Percentiles rank a stretch among this genome's conserved stretches.
Conservation (phyloP, 768 basidiomycete species). For the Bullera alba region DNA sequence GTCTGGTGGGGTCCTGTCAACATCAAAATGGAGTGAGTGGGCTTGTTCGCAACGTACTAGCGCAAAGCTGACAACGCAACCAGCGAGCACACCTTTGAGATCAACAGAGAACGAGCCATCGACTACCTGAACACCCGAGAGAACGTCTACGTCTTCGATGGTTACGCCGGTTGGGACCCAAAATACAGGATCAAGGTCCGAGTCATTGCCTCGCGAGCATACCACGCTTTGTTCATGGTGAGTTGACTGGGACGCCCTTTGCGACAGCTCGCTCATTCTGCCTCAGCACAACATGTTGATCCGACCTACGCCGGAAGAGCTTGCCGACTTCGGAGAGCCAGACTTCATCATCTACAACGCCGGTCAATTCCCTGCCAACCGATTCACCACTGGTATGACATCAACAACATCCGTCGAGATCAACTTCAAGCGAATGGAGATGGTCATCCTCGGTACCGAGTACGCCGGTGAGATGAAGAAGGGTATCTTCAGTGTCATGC, state of each 20-base stretch:
- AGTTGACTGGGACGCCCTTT: no score
- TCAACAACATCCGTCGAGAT: constrained; percentile 98
- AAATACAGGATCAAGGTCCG: constrained; percentile 99
- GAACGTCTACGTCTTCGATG: constrained; percentile 96
- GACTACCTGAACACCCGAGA: constrained; percentile 98
- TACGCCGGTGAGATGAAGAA: constrained; percentile 99
- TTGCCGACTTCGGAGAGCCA: constrained; percentile 89
- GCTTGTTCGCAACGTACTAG: not conserved
- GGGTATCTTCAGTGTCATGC: constrained; percentile 99
- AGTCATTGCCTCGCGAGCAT: constrained; percentile 95
- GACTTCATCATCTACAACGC: constrained; percentile 99
- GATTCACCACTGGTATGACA: constrained; percentile 99
- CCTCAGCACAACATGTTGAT: constrained; percentile 96
- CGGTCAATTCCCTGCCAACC: constrained; percentile 98
- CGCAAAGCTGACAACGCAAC: constrained; percentile 47
- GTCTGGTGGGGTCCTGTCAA: constrained; percentile 99
- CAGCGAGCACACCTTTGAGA: constrained; percentile 83
- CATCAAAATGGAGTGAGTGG: constrained; percentile 80
- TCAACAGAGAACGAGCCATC: constrained; percentile 97
- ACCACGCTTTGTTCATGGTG: constrained; percentile 98
- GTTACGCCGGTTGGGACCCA: constrained; percentile 94
- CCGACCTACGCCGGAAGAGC: constrained; percentile 89
- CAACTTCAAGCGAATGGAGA: constrained; percentile 99
- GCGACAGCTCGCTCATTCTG: constrained; percentile 2
- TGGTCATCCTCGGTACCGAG: constrained; percentile 97